Evolutionary conservation across 2,329 filamentous ascomycete species (phyloP), one percentile per base, ranked within the genome.

Genomic region (Mycosphaerella sp.): DNA sequence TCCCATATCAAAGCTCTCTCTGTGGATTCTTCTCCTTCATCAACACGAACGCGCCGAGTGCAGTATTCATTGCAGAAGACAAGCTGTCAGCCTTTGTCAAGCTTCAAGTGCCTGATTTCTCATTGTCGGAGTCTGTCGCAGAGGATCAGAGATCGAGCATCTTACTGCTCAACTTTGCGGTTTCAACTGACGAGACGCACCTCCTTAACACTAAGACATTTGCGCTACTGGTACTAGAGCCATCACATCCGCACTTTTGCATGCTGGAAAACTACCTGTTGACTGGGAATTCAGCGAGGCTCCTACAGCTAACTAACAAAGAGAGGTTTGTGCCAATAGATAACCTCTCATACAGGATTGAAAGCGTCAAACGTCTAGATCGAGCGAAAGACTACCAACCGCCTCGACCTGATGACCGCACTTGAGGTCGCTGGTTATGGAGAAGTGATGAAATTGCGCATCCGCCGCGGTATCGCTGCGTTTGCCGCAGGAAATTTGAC

Each of bases 21-120:
- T 30, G 6, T 10, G 6, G 28, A 6, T 30, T 30, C 28, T 96
- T 16, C 69, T 69, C 6, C 96, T 86, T 79, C 85, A 91, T 34
- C 81, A 79, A 3, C n/a, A 9, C 47, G 13, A 48, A 32, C 6
- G 32, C 50, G n/a, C 18, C 32, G 13, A 50, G 50, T 35, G 35
- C 43, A 6, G 44, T 53, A 10, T 28, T 48, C n/a, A 32, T 47
- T 14, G 21, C 42, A n/a, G 37, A 47, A 17, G 40, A 53, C 37
- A 44, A 36, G 18, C 37, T 34, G 16, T 39, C 36, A 30, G 53
- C 50, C 6, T 14, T 53, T 8, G 46, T 56, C 32, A 56, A 53
- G 46, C 50, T 56, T 12, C 45, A 42, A 32, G 16, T 53, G 7
- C 42, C 53, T 18, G 46, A 50, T 9, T 18, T 53, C 14, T 14